Conservation (phyloP, 352 stramenopile species). For the Blastocystis sp. region DNA sequence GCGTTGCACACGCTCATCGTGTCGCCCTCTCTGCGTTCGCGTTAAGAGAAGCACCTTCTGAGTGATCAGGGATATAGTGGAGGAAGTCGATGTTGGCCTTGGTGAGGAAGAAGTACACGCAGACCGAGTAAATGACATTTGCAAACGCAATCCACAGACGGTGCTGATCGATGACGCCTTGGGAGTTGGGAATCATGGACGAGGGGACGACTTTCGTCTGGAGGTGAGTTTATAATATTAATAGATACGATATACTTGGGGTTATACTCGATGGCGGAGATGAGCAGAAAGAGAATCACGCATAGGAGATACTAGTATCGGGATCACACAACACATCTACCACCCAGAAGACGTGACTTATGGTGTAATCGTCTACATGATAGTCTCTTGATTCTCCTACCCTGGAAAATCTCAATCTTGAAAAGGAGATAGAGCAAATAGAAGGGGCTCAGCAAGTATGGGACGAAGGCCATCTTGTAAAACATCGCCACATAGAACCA, state of each 20-base stretch:
- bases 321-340: background rate
- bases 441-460: conserved; percentile 32
- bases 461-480: conserved; percentile 46
- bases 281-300: background rate
- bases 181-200: background rate
- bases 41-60: background rate
- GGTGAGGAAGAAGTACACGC: background rate
- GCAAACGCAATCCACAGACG: conserved; percentile 13
- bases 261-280: conserved; percentile 30
- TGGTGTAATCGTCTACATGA: background rate
- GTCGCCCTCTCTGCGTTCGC: background rate
- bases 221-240: background rate
- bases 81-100: background rate
- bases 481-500: conserved; percentile 51
- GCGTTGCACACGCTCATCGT: background rate
- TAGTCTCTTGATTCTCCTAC: background rate
- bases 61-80: conserved; percentile 20
- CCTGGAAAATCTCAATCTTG: conserved; percentile 29
- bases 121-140: background rate
- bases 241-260: background rate
- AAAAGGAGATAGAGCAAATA: conserved; percentile 39
- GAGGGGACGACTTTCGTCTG: background rate
- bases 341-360: background rate
- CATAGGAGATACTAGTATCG: background rate
- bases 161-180: conserved; percentile 39